Conservation (phyloP, 1,139 yeast genomes). For the Eremothecium gossypii region DNA sequence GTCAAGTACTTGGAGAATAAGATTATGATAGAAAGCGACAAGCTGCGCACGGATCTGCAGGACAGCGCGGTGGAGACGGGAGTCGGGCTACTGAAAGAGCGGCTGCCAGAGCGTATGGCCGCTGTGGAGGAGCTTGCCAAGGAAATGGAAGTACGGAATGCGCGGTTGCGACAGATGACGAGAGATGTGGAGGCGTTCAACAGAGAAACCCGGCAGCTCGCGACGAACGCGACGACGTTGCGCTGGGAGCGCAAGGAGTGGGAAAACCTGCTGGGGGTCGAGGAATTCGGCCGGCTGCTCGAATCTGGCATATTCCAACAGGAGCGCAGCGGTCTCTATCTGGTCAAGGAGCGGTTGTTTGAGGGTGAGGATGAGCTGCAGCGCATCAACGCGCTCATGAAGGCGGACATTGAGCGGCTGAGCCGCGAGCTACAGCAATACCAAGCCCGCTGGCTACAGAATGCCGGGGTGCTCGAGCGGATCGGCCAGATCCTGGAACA, state of each 20-base stretch:
- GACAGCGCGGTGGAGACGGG: constrained; percentile 9
- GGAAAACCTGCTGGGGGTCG: constrained; percentile 22
- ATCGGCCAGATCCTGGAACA: constrained; percentile 21
- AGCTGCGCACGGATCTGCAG: constrained; percentile 5
- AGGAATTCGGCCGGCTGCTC: constrained; percentile 17
- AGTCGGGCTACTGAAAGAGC: constrained; percentile 6
- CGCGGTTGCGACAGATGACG: constrained; percentile 18
- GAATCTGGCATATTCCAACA: constrained; percentile 17
- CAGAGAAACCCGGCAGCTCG: constrained; percentile 18
- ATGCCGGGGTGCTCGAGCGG: constrained; percentile 24
- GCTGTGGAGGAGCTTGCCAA: constrained; percentile 10
- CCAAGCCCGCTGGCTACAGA: constrained; percentile 25
- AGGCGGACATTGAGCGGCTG: constrained; percentile 20
- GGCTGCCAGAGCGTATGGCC: constrained; percentile 10
- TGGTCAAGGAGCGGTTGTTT: constrained; percentile 9
- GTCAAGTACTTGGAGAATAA: constrained; percentile 7
- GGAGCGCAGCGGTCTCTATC: constrained; percentile 10
- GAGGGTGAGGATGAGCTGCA: constrained; percentile 19
- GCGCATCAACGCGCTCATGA: constrained; percentile 20
- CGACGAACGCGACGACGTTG: constrained; percentile 19
- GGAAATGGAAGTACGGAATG: constrained; percentile 15
- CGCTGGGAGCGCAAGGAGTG: constrained; percentile 20
- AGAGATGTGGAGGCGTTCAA: constrained; percentile 19
- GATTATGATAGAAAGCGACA: constrained; percentile 8
- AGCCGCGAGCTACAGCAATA: constrained; percentile 17